Percentiles rank a stretch among this genome's conserved stretches.
Evolutionary conservation across 2,329 filamentous ascomycete genomes (phyloP).

Genomic region (Ambrosiella beaveri): DNA sequence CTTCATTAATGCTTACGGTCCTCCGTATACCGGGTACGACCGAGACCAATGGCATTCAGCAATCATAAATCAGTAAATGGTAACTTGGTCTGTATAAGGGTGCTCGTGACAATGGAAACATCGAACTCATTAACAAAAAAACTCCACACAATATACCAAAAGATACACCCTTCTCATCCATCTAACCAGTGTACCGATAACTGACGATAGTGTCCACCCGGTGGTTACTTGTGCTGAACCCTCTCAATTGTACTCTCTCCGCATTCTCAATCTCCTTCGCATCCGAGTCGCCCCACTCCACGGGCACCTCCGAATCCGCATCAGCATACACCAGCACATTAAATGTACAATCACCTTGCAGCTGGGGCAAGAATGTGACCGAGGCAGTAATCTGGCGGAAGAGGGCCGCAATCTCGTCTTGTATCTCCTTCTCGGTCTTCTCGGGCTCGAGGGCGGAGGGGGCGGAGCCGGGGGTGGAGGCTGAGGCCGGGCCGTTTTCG

Average conservation of each 20-base stretch:
- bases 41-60: too few relatives aligned
- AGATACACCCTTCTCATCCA: background rate
- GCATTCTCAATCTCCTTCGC: slow-evolving; percentile 91
- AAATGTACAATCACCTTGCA: slow-evolving; percentile 84
- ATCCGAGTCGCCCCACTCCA: slow-evolving; percentile 97
- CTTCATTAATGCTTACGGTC: too few relatives aligned
- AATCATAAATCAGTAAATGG: too few relatives aligned
- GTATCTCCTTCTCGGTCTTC: slow-evolving; percentile 87
- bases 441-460: slow-evolving; percentile 28
- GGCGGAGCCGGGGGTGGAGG: slow-evolving; percentile 11
- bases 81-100: background rate
- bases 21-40: too few relatives aligned
- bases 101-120: background rate
- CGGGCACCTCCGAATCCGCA: slow-evolving; percentile 85
- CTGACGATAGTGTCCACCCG: slow-evolving; percentile 89
- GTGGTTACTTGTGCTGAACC: slow-evolving; percentile 91
- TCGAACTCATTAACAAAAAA: background rate
- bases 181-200: slow-evolving; percentile 31
- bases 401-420: slow-evolving; percentile 86
- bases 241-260: slow-evolving; percentile 86
- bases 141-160: slow-evolving; percentile 28
- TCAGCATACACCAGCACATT: slow-evolving; percentile 97
- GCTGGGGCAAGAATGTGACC: slow-evolving; percentile 87
- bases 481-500: slow-evolving; percentile 44
- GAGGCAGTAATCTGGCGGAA: slow-evolving; percentile 97